A percentile compares a stretch with the other conserved stretches of the same genome.
Evolutionary conservation across 2,329 filamentous ascomycete species (phyloP).

Genomic region (Exophiala sp.): DNA sequence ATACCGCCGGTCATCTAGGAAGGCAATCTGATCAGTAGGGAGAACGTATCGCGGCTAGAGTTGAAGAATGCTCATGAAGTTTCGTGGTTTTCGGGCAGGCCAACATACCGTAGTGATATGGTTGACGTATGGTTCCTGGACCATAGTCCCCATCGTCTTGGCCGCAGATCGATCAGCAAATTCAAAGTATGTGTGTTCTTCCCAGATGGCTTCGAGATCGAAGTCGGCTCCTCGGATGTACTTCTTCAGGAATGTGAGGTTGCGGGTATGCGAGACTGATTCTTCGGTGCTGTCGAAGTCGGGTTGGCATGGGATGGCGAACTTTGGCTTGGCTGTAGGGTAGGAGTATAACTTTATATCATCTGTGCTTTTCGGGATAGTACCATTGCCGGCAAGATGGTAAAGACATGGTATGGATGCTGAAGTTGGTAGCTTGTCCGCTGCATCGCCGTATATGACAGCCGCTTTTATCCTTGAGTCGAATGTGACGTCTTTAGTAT

Average conservation of each 20-base stretch:
- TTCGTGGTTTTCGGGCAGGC: no score
- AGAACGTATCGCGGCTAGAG: neutral
- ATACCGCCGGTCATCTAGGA: slow-evolving; percentile 62
- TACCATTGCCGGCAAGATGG: slow-evolving; percentile 31
- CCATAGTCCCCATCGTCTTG: slow-evolving; percentile 78
- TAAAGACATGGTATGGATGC: slow-evolving; percentile 27
- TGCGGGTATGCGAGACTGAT: slow-evolving; percentile 63
- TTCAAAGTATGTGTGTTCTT: slow-evolving; percentile 70
- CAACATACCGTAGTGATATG: slow-evolving; percentile 64
- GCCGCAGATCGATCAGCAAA: slow-evolving; percentile 66
- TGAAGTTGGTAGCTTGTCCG: slow-evolving; percentile 20
- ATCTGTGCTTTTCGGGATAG: slow-evolving; percentile 17
- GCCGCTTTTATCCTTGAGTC: slow-evolving; percentile 32
- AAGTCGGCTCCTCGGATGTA: slow-evolving; percentile 63
- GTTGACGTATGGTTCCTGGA: slow-evolving; percentile 74
- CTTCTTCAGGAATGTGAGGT: slow-evolving; percentile 62
- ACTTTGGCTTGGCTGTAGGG: slow-evolving; percentile 41
- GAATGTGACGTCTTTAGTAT: slow-evolving; percentile 21
- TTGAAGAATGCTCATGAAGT: no score
- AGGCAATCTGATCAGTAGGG: neutral
- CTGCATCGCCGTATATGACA: slow-evolving; percentile 33
- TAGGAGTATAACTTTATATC: slow-evolving; percentile 41
- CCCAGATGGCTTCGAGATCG: slow-evolving; percentile 74
- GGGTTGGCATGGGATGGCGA: slow-evolving; percentile 50
- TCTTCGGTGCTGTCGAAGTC: slow-evolving; percentile 55